Base-by-base conservation (phyloP, 306 rosid genomes). In the Sicyos edulis region DNA sequence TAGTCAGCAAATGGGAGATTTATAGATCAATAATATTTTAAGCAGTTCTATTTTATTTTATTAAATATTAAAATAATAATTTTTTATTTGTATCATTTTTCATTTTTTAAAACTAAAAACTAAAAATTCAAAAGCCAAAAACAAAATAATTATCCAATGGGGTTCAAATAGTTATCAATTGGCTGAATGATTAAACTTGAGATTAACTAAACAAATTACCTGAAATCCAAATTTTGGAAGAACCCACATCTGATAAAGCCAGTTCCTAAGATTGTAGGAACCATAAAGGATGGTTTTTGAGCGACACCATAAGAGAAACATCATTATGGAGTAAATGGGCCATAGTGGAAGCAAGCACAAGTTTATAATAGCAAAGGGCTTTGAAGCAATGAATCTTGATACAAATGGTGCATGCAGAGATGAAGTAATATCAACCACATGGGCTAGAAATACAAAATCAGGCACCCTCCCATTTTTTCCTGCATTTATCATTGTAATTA, bases 171-270 rank as follows among this genome's bases (percentile, higher is more conserved):
- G n/a, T n/a, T n/a, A n/a, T n/a, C n/a, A n/a, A n/a, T n/a, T n/a
- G n/a, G n/a, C n/a, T 17, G 19, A 32, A 15, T 32, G 4, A 12
- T 49, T 1, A n/a, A 29, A 29, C 32, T 29, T 29, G 19, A 68
- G 22, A 3, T 37, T 4, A 24, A 0, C 72, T 71, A 54, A 76
- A 49, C 11, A 45, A 45, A 45, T 10, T 7, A 92, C 98, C 97
- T 89, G 96, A 77, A 86, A 91, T 77, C 97, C 99, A 76, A 75
- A 82, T 54, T 97, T 77, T 11, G 99, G 99, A 37, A 95, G 96
- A 51, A 32, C 96, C 99, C 99, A 93, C 0, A 89, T 91, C 75
- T 93, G 96, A 83, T 93, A 92, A 54, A 93, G 66, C 67, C 86
- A 64, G 10, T 80, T 86, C 73, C 96, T 77, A 32, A 89, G 86